These are phyloP conservation scores for Tolypocladium guangdongense DNA, from an alignment of 2,329 filamentous ascomycete species.

Conservation along the genomic window DNA sequence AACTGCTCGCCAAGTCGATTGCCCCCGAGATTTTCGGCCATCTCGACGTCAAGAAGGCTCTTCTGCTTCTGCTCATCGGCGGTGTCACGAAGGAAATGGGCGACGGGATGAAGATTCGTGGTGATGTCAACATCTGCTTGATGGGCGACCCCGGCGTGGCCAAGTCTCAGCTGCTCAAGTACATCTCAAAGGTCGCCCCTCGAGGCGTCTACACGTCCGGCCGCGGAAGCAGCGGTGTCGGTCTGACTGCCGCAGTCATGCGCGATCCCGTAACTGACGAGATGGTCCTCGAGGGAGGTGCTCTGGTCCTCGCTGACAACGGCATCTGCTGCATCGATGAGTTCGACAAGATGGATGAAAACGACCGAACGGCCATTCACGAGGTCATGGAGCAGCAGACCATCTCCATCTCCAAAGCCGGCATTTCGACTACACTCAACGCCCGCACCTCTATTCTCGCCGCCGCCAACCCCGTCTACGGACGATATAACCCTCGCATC, in stretches of 20 bases:
- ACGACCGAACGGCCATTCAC: constrained; percentile 72
- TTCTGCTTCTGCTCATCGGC: constrained; percentile 89
- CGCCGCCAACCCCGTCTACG: constrained; percentile 93
- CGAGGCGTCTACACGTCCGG: constrained; percentile 80
- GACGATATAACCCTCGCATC: constrained; percentile 93
- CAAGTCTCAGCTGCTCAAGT: constrained; percentile 96
- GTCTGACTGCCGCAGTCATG: constrained; percentile 76
- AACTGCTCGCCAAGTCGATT: constrained; percentile 90
- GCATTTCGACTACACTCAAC: constrained; percentile 70
- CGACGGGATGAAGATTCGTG: constrained; percentile 97
- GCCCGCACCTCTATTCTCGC: constrained; percentile 92
- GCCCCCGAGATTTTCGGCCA: constrained; percentile 96
- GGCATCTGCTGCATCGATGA: constrained; percentile 82
- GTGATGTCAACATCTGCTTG: constrained; percentile 95
- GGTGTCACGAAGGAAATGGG: constrained; percentile 95
- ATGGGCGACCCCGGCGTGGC: constrained; percentile 99
- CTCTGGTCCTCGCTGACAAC: constrained; percentile 70
- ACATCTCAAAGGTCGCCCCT: constrained; percentile 95
- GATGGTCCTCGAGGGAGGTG: constrained; percentile 74
- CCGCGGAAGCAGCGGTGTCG: constrained; percentile 70
- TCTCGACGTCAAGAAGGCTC: constrained; percentile 93
- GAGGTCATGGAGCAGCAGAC: constrained; percentile 87
- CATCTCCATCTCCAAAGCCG: constrained; percentile 71
- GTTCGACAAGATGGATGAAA: constrained; percentile 85
- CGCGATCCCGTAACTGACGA: constrained; percentile 74